Evolutionary conservation across 441 rosid genomes (phyloP), one percentile per base, ranked within the genome.

Genomic region (Brassica balearica): DNA sequence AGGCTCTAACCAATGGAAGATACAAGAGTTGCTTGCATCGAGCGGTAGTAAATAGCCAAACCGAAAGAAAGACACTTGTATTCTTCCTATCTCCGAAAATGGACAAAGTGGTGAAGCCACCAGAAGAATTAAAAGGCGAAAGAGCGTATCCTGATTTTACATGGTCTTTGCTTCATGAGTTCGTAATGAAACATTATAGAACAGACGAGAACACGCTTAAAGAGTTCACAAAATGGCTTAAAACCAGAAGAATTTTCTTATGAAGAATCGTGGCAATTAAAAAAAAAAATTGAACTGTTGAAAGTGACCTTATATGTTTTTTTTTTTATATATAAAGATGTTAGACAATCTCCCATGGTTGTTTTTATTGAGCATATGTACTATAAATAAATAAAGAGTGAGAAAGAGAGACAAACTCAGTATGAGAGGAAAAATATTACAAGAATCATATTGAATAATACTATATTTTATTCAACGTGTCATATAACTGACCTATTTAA

Each of bases 1-100:
- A 89, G 92, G 92, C 92, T 79, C 77, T 85, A 58, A 83, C 92
- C n/a, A 87, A 89, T 32, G 90, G 90, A 38, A 73, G 48, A 36
- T 87, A 87, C 86, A 89, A 80, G 85, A 89, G 92, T 76, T 86
- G 92, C 82, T 63, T 89, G 79, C 92, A 89, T 73, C 82, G 89
- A 62, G 90, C 90, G 0, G 86, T 86, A 69, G 92, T 89, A 58
- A 87, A 89, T 20, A 81, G 71, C 17, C 68, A 66, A 58, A 68
- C 53, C 2, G 89, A 23, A 62, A 87, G 90, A 73, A 87, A 76
- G 71, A 76, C 92, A 3, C 70, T 88, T 7, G 87, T 88, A 29
- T 88, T 88, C 82, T 88, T 88, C 46, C 72, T 87, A 20, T 79
- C 85, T 78, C 92, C 92, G 4, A 78, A 67, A 67, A 60, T 61